These are phyloP conservation scores for Diaporthe caulivora DNA, from an alignment of 2,329 filamentous ascomycete species.

Conservation along the genomic window DNA sequence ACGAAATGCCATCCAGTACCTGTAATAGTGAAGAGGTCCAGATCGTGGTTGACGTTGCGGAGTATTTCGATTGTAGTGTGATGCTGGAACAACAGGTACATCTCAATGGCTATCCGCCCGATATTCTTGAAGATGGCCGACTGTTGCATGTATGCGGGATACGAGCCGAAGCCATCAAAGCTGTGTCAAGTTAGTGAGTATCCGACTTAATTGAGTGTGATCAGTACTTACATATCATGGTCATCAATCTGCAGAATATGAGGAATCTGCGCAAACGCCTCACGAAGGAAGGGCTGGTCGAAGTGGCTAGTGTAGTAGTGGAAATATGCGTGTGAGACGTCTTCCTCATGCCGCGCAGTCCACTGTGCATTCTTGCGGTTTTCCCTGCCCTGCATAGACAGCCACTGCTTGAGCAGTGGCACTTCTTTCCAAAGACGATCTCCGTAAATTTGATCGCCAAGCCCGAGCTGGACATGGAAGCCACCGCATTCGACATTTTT, in stretches of 20 bases:
- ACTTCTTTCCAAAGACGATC: slow-evolving; percentile 98
- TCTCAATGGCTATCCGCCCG: slow-evolving; percentile 92
- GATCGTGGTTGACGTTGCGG: slow-evolving; percentile 87
- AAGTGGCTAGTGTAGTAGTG: slow-evolving; percentile 99
- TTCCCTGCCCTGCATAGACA: slow-evolving; percentile 91
- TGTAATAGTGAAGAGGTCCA: slow-evolving; percentile 95
- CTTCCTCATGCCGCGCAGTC: slow-evolving; percentile 95
- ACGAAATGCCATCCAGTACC: slow-evolving; percentile 99
- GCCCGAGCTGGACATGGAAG: slow-evolving; percentile 92
- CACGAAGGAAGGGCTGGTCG: slow-evolving; percentile 92
- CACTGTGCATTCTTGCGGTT: slow-evolving; percentile 90
- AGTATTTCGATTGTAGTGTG: slow-evolving; percentile 96
- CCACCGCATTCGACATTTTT: slow-evolving; percentile 97
- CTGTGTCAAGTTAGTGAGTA: slow-evolving; percentile 57
- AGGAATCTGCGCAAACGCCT: slow-evolving; percentile 97
- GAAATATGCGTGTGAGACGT: slow-evolving; percentile 96
- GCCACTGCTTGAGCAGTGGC: slow-evolving; percentile 93
- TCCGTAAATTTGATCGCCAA: slow-evolving; percentile 95
- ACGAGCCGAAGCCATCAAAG: slow-evolving; percentile 97
- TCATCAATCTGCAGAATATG: slow-evolving; percentile 94
- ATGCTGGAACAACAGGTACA: slow-evolving; percentile 98
- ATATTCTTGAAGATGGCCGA: slow-evolving; percentile 99
- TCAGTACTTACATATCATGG: slow-evolving; percentile 90
- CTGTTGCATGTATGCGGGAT: slow-evolving; percentile 98
- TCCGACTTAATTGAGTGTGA: slow-evolving; percentile 61